These are phyloP conservation scores for Plectosphaerella sp. DNA, from an alignment of 2,329 filamentous ascomycete genomes.

Conservation along the genomic window DNA sequence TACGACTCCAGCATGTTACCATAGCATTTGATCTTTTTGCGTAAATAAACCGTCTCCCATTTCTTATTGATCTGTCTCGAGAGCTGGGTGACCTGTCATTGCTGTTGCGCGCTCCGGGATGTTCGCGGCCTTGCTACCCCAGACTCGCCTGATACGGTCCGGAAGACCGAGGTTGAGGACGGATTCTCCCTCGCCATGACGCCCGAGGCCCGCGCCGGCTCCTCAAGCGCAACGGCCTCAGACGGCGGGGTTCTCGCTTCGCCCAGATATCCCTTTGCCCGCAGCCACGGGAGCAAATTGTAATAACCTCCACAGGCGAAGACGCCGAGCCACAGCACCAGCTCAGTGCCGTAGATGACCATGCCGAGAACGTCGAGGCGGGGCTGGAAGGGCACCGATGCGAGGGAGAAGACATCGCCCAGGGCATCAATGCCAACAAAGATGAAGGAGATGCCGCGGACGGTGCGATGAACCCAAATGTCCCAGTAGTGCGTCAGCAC, in stretches of 20 bases:
- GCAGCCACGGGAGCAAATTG: slow-evolving; percentile 56
- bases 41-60: neutral
- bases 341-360: slow-evolving; percentile 62
- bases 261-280: slow-evolving; percentile 21
- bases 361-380: slow-evolving; percentile 57
- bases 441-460: slow-evolving; percentile 66
- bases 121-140: neutral
- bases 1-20: neutral
- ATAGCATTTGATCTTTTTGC: neutral
- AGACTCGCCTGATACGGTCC: slow-evolving; percentile 40
- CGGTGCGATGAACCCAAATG: slow-evolving; percentile 61
- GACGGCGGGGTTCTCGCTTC: slow-evolving; percentile 7
- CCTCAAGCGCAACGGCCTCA: neutral
- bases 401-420: slow-evolving; percentile 62
- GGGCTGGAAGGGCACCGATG: slow-evolving; percentile 60
- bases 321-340: slow-evolving; percentile 63
- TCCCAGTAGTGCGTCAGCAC: slow-evolving; percentile 67
- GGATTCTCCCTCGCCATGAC: slow-evolving; percentile 43
- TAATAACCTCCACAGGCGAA: slow-evolving; percentile 63
- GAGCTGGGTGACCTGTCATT: neutral
- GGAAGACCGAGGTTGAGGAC: slow-evolving; percentile 61
- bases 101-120: neutral
- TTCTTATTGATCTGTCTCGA: neutral
- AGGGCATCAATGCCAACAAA: slow-evolving; percentile 68
- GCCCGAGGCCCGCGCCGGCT: neutral